phyloP scores from a whole-genome alignment of 352 stramenopile genomes.

The Globisporangium camurandrum region DNA sequence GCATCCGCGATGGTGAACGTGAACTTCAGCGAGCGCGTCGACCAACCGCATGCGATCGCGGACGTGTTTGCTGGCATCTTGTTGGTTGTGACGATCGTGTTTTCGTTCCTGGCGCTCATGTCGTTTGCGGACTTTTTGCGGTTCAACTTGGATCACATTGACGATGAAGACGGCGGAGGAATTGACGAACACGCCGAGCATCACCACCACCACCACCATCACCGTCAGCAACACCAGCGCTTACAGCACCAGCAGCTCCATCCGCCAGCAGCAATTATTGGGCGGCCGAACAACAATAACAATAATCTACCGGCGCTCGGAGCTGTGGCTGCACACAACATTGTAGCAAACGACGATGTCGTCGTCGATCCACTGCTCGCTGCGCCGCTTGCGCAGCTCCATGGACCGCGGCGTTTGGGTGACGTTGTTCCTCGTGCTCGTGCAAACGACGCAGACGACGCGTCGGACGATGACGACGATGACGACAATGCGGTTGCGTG shows the following conservation, averaged over 20 bases:
- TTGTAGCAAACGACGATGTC: conserved; percentile 9
- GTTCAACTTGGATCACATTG: conserved; percentile 87
- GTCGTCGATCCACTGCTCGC: conserved; percentile 21
- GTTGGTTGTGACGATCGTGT: conserved; percentile 88
- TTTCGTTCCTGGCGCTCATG: conserved; percentile 94
- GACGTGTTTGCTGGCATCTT: conserved; percentile 89
- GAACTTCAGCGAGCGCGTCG: conserved; percentile 75
- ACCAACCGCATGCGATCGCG: conserved; percentile 49
- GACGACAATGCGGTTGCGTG: conserved; percentile 14
- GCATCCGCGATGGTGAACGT: conserved; percentile 80
- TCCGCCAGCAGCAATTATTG: too few species aligned
- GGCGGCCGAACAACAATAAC: too few species aligned
- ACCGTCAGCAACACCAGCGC: conserved; percentile 2
- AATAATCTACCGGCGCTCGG: too few species aligned
- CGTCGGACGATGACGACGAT: conserved; percentile 54
- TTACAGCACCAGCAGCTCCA: not conserved
- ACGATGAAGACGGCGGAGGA: conserved; percentile 50
- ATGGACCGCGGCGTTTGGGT: conserved; percentile 23
- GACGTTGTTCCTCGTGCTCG: conserved; percentile 27
- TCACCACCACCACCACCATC: conserved; percentile 11
- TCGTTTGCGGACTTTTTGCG: conserved; percentile 90
- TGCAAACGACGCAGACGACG: conserved; percentile 34
- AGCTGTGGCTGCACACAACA: not conserved
- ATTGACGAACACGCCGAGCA: conserved; percentile 25
- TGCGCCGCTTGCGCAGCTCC: conserved; percentile 24